Evolutionary conservation across 257 asterid species (phyloP), one percentile per base, ranked within the genome.

Genomic region (Dorcoceras hygrometricum): DNA sequence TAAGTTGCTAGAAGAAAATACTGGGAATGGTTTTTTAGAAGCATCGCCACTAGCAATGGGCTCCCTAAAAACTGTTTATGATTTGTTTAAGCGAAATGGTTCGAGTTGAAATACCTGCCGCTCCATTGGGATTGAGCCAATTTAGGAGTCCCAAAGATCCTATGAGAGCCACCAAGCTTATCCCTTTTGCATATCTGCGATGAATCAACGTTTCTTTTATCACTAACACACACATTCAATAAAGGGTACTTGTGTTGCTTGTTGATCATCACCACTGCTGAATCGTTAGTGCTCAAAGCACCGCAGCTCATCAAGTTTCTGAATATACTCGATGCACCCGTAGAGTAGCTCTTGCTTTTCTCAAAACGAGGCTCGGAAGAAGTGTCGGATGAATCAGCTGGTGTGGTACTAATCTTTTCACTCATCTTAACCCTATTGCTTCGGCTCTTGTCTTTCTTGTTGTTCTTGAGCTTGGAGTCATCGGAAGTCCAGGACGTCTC

Each of bases 231-330:
- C 77, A 75, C 66, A 63, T 63, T 77, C 76, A 75, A 14, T 18
- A 80, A 65, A 3, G 81, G 39, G 53, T 43, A 43, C 29, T 70
- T 79, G 11, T 57, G 70, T 27, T 67, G 81, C 76, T 75, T 68
- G 28, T 72, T 76, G 10, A 79, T 59, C 4, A 66, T 54, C 62
- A 83, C 76, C 28, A 83, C 68, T 2, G 85, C 87, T 1, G 89
- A 78, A 16, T 93, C 97, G 32, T 81, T 81, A 0, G 97, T 88
- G 3, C 85, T 90, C 55, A 79, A 84, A 3, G 83, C 78, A 1
- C 96, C 86, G 66, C 98, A 93, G 18, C 69, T 82, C 46, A 93
- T 90, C 72, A 93, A 62, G 46, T 80, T 93, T 1, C 83, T 70
- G 25, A 93, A 78, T 31, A 88, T 66, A n/a, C 67, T 61, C 1